phyloP scores from a whole-genome alignment of 1,284 basidiomycete genomes.

The Boletellus sp. region DNA sequence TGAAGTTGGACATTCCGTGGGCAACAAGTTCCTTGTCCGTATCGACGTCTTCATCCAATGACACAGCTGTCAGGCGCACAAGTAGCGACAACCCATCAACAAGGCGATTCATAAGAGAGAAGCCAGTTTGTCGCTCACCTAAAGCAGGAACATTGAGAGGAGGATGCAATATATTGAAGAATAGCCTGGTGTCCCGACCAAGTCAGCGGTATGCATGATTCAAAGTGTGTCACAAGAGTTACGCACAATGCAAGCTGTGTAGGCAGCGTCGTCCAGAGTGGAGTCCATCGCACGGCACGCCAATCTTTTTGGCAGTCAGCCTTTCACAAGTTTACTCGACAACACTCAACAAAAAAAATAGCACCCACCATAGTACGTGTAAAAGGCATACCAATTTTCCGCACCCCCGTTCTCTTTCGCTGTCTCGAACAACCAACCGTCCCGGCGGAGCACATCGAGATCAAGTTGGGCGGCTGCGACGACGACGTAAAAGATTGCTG shows the following conservation, averaged over 20 bases:
- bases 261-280: constrained; percentile 75
- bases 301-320: constrained; percentile 15
- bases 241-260: constrained; percentile 75
- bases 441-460: constrained; percentile 56
- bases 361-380: constrained; percentile 67
- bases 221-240: constrained; percentile 2
- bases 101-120: neutral
- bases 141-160: constrained; percentile 92
- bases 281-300: constrained; percentile 49
- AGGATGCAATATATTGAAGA: constrained; percentile 93
- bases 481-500: constrained; percentile 80
- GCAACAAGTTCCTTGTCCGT: constrained; percentile 92
- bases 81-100: neutral
- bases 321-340: neutral
- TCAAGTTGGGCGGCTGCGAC: constrained; percentile 64
- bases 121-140: constrained; percentile 41
- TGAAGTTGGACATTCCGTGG: constrained; percentile 89
- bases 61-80: constrained; percentile 61
- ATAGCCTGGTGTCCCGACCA: constrained; percentile 46
- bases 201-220: neutral
- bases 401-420: constrained; percentile 37
- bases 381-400: constrained; percentile 82
- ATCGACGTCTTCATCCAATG: constrained; percentile 86
- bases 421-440: constrained; percentile 91
- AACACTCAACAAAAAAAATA: neutral